Evolutionary conservation across 2,329 filamentous ascomycete genomes (phyloP).

Genomic region (Aspergillus transmontanensis): DNA sequence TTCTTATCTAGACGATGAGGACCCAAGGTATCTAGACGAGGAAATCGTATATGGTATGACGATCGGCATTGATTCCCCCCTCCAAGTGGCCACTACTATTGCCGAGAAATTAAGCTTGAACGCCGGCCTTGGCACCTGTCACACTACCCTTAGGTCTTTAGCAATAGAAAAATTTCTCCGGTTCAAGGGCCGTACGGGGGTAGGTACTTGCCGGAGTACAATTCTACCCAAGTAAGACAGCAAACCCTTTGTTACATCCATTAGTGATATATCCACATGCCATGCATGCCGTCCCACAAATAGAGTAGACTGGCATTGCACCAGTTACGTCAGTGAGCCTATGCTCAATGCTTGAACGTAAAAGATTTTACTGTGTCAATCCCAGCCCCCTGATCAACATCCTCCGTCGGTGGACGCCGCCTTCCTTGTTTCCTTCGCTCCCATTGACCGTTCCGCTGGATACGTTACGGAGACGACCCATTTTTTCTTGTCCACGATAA

Average conservation of each 20-base stretch:
- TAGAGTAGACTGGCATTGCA: not conserved
- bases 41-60: not conserved
- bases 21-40: slow-evolving; percentile 4
- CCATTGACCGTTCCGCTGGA: not conserved
- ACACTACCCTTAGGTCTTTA: not conserved
- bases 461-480: slow-evolving; percentile 6
- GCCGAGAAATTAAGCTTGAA: slow-evolving; percentile 18
- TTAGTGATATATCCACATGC: not conserved
- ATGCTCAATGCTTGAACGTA: not conserved
- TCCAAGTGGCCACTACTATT: slow-evolving; percentile 6
- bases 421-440: not conserved
- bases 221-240: not conserved
- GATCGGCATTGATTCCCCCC: slow-evolving; percentile 8
- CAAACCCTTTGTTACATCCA: not conserved
- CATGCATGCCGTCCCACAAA: not conserved
- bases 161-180: not conserved
- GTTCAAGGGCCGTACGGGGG: not conserved
- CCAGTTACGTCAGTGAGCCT: slow-evolving; percentile 1
- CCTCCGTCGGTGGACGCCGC: slow-evolving; percentile 1
- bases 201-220: not conserved
- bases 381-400: slow-evolving; percentile 7
- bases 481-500: slow-evolving; percentile 1
- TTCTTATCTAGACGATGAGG: not conserved
- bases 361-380: not conserved
- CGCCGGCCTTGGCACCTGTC: slow-evolving; percentile 18